Percentiles rank a stretch among this genome's conserved stretches.
Evolutionary conservation across 495 filamentous ascomycete species (phyloP).

Genomic region (Copromyces sp.): DNA sequence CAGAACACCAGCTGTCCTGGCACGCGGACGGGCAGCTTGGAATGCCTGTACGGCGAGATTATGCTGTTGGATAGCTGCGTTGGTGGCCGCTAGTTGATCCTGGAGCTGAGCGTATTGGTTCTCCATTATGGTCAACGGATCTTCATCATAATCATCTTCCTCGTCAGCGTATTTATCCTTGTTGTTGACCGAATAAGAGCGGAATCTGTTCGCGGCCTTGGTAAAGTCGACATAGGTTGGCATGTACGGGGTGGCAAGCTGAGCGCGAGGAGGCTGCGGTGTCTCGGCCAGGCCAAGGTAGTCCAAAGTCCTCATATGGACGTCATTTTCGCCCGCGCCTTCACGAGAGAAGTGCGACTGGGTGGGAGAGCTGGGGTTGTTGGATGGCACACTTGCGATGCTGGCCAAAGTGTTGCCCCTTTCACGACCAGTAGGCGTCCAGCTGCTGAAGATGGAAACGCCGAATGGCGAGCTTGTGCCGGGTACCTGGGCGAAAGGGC

Average conservation of each 20-base stretch:
- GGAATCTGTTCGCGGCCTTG: slow-evolving; percentile 75
- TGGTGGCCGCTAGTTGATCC: slow-evolving; percentile 60
- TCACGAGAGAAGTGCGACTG: slow-evolving; percentile 86
- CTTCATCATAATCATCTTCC: slow-evolving; percentile 71
- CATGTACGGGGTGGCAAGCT: slow-evolving; percentile 65
- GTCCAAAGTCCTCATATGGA: slow-evolving; percentile 81
- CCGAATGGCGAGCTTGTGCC: slow-evolving; percentile 63
- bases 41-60: slow-evolving; percentile 91
- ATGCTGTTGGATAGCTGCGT: slow-evolving; percentile 86
- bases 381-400: slow-evolving; percentile 61
- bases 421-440: slow-evolving; percentile 64
- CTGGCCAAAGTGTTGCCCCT: slow-evolving; percentile 77
- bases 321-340: slow-evolving; percentile 74
- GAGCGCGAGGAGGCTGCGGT: slow-evolving; percentile 68
- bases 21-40: slow-evolving; percentile 78
- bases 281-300: slow-evolving; percentile 94
- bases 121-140: slow-evolving; percentile 57
- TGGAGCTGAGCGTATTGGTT: slow-evolving; percentile 53
- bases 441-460: slow-evolving; percentile 77
- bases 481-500: slow-evolving; percentile 50
- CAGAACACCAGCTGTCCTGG: slow-evolving; percentile 73
- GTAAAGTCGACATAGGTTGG: slow-evolving; percentile 65
- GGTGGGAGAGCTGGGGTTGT: slow-evolving; percentile 77
- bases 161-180: slow-evolving; percentile 97
- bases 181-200: slow-evolving; percentile 96